These are phyloP conservation scores for Jatropha podagrica DNA, from an alignment of 441 rosid species.

Conservation along the genomic window DNA sequence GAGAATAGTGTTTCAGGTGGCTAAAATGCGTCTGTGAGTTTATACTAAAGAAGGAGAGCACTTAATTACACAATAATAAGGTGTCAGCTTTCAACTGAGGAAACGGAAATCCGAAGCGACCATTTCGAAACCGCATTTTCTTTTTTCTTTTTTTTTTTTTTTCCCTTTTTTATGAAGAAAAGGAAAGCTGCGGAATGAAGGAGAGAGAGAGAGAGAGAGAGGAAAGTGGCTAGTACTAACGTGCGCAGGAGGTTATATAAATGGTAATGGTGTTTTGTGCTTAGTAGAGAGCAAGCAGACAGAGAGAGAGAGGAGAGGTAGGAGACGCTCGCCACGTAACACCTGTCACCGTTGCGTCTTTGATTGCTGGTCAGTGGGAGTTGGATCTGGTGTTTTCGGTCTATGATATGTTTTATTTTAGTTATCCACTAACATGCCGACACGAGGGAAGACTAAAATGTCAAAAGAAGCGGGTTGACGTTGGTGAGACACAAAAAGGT, in stretches of 20 bases:
- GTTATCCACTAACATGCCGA: not conserved
- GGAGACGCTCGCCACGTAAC: constrained; percentile 26
- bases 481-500: too few species aligned
- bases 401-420: not conserved
- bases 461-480: not conserved
- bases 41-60: not conserved
- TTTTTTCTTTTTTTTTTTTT: not conserved
- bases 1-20: not conserved
- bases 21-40: constrained; percentile 31
- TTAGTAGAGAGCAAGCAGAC: constrained; percentile 14
- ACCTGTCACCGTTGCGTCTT: constrained; percentile 22
- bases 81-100: constrained; percentile 13
- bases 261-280: not conserved
- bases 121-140: constrained; percentile 25
- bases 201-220: not conserved
- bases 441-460: not conserved
- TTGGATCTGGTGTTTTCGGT: constrained; percentile 17
- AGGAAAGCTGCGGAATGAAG: not conserved
- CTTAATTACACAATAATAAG: not conserved
- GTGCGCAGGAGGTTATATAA: constrained; percentile 17
- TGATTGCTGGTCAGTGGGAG: not conserved
- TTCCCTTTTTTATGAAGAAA: not conserved
- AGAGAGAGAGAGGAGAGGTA: not conserved
- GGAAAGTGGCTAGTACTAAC: constrained; percentile 8
- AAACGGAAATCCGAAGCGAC: constrained; percentile 22